phyloP scores from a whole-genome alignment of 495 filamentous ascomycete species.

The Cryomyces minteri region DNA sequence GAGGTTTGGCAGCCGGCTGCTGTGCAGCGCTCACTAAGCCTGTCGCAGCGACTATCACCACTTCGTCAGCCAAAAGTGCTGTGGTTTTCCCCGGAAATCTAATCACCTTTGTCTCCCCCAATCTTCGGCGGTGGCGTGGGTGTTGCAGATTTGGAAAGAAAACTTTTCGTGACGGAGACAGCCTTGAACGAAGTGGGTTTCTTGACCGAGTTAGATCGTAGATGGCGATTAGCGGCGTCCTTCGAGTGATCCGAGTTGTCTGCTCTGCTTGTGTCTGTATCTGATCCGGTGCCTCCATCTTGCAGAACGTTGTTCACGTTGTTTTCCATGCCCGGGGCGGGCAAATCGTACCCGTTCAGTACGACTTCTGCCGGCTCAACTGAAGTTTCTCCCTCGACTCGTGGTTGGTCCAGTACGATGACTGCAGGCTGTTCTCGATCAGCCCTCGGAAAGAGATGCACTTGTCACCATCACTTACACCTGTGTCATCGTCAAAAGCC shows the following conservation, averaged over 20 bases:
- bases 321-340: too few relatives aligned
- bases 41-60: not conserved
- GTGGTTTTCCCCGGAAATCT: not conserved
- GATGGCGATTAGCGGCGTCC: constrained; percentile 37
- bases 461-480: too few relatives aligned
- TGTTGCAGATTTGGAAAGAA: constrained; percentile 42
- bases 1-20: constrained; percentile 31
- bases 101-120: constrained; percentile 14
- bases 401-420: too few relatives aligned
- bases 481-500: too few relatives aligned
- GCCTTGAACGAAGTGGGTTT: constrained; percentile 82
- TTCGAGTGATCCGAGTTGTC: constrained; percentile 26
- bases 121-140: constrained; percentile 12
- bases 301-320: too few relatives aligned
- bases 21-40: constrained; percentile 5
- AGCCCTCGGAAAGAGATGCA: too few relatives aligned
- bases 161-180: constrained; percentile 84
- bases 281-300: constrained; percentile 41
- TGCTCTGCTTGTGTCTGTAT: constrained; percentile 37
- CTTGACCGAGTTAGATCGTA: constrained; percentile 55
- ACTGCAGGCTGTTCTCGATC: too few relatives aligned
- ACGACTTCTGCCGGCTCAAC: too few relatives aligned
- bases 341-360: too few relatives aligned
- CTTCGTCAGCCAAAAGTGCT: not conserved
- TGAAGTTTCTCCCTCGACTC: too few relatives aligned